A percentile compares a stretch with the other conserved stretches of the same genome.
phyloP scores from a whole-genome alignment of 768 basidiomycete species.

The Lactarius hatsudake region DNA sequence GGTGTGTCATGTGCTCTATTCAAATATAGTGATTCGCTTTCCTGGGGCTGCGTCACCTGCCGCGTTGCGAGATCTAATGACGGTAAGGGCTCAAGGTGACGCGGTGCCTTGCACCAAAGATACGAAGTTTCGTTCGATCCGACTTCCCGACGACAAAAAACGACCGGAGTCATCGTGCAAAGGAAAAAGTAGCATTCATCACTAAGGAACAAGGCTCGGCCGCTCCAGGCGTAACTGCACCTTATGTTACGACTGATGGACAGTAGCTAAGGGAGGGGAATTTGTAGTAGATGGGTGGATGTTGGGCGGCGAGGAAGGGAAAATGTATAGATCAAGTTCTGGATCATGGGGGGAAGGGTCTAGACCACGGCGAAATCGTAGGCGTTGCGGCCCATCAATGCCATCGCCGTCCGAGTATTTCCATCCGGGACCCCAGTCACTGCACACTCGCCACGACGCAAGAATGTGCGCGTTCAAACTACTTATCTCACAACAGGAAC shows the following conservation, averaged over 20 bases:
- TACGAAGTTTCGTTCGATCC: background rate
- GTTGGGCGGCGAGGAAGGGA: slow-evolving; percentile 19
- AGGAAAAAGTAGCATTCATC: too few species aligned
- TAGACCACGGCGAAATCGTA: slow-evolving; percentile 26
- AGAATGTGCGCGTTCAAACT: background rate
- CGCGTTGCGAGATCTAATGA: background rate
- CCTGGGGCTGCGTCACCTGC: slow-evolving; percentile 16
- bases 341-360: slow-evolving; percentile 15
- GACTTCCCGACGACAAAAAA: background rate
- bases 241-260: slow-evolving; percentile 4
- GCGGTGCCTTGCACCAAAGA: slow-evolving; percentile 1
- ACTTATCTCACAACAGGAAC: background rate
- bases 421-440: slow-evolving; percentile 8
- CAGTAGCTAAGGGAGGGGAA: slow-evolving; percentile 1
- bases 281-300: slow-evolving; percentile 17
- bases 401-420: slow-evolving; percentile 7
- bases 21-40: slow-evolving; percentile 9
- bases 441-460: background rate
- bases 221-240: slow-evolving; percentile 2
- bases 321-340: slow-evolving; percentile 17
- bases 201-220: slow-evolving; percentile 1
- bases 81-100: slow-evolving; percentile 11
- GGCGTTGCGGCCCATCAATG: slow-evolving; percentile 24
- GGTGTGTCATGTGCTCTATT: slow-evolving; percentile 8
- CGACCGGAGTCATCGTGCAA: background rate